These are phyloP conservation scores for Oryza longistaminata DNA, from an alignment of 176 grass and related monocot genomes.

Conservation along the genomic window DNA sequence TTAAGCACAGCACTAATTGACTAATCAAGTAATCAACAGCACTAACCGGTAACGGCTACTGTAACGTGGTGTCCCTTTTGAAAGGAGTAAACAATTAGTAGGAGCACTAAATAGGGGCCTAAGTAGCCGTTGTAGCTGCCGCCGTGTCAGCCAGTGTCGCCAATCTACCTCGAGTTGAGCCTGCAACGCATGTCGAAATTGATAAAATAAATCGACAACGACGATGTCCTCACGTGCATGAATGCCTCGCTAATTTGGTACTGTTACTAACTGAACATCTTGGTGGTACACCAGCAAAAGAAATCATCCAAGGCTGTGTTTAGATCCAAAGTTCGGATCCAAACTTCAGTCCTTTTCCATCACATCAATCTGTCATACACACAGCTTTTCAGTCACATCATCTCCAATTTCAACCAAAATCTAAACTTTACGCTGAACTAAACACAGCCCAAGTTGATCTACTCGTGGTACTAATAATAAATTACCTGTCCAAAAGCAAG, in stretches of 20 bases:
- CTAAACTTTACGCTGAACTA: too few relatives aligned
- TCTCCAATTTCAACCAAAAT: too few relatives aligned
- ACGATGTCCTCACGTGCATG: conserved; percentile 8
- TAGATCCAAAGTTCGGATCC: too few relatives aligned
- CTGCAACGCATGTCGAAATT: background rate
- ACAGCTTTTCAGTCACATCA: too few relatives aligned
- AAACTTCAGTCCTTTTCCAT: too few relatives aligned
- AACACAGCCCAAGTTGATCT: too few relatives aligned
- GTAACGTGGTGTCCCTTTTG: background rate
- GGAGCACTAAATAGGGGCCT: background rate
- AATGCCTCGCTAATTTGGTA: background rate
- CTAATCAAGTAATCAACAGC: background rate
- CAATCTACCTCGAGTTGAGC: background rate
- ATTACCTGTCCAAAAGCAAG: background rate
- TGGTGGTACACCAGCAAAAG: background rate
- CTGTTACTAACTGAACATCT: too few relatives aligned
- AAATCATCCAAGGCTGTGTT: too few relatives aligned
- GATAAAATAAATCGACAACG: background rate
- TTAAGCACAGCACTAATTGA: background rate
- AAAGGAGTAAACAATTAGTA: conserved; percentile 16
- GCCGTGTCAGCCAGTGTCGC: background rate
- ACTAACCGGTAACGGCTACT: conserved; percentile 34
- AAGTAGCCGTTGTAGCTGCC: conserved; percentile 31
- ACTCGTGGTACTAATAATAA: background rate
- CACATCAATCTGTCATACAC: too few relatives aligned